phyloP scores from a whole-genome alignment of 2,329 filamentous ascomycete species.

The Anisogramma anomala region DNA sequence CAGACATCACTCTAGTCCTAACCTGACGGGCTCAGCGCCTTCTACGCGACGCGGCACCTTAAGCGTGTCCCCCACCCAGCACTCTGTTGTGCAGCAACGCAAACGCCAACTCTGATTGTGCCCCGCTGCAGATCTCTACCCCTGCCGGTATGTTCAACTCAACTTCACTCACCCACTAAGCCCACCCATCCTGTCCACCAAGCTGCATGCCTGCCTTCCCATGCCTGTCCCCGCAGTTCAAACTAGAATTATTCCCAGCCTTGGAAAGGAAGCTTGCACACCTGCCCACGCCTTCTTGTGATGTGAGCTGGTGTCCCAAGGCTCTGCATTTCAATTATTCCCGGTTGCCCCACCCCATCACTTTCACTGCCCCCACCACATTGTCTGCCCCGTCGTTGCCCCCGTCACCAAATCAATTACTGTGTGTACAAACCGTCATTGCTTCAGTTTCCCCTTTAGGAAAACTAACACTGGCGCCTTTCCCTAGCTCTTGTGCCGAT shows the following conservation, averaged over 20 bases:
- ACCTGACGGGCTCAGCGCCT: not conserved
- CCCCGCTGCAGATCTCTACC: slow-evolving; percentile 13
- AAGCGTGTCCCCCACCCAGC: slow-evolving; percentile 12
- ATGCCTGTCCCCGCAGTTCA: not conserved
- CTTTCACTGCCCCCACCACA: not conserved
- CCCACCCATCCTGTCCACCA: too few species aligned
- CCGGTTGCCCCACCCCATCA: not conserved
- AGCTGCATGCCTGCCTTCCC: not conserved
- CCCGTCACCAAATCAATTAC: not conserved
- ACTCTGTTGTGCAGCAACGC: slow-evolving; percentile 3
- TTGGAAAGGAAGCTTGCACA: not conserved
- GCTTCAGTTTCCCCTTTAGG: not conserved
- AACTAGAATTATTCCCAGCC: not conserved
- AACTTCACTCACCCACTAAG: too few species aligned
- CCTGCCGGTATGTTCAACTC: slow-evolving; percentile 2
- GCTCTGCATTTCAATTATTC: not conserved
- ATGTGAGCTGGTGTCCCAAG: slow-evolving; percentile 4
- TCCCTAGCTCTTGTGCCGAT: slow-evolving; percentile 1
- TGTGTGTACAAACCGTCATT: not conserved
- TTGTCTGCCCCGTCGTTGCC: not conserved
- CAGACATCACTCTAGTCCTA: not conserved
- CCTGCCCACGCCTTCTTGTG: not conserved
- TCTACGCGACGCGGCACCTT: not conserved
- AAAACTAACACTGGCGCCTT: slow-evolving; percentile 6
- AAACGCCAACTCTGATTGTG: slow-evolving; percentile 1